Evolutionary conservation across 2,329 filamentous ascomycete genomes (phyloP), one percentile per base, ranked within the genome.

Genomic region (Fusarium agapanthi): DNA sequence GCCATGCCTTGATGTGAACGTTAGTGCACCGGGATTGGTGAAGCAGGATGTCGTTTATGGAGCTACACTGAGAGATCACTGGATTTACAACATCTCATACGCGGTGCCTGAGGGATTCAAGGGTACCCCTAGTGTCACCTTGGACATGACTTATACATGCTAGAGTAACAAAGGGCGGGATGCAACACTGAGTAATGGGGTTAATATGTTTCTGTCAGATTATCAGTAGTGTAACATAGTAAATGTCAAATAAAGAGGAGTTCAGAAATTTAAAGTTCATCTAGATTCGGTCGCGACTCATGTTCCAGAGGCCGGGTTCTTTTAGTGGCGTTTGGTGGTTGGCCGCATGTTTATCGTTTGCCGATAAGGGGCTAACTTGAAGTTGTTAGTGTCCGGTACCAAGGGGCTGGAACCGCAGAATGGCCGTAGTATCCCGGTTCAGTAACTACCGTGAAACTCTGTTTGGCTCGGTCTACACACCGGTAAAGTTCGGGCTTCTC

Each of bases 61-160:
- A 0, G 72, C 74, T 16, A 75, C 74, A 14, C 74, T 86, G 50
- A 79, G 82, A 45, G 78, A 84, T 55, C 83, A 86, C 55, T 78
- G 79, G 65, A 83, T 82, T 26, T 86, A 86, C 40, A 86, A 86
- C 43, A 79, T 86, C 32, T 85, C 84, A 5, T 86, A 85, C 66
- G 80, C 76, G 7, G 84, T 86, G 4, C 83, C 84, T 1, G 67
- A 68, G 1, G 79, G 75, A 6, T 86, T 84, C 45, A 67, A 78
- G 22, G 83, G 84, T 6, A 76, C 76, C 40, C 83, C 84, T 8
- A 77, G 64, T 40, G 79, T 85, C 15, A 75, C 76, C 6, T 78
- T 85, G 30, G 75, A 79, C 32, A 75, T 80, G 59, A 71, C 75
- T 41, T 80, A 80, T 37, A 80, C 77, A 0, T 80, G 79, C 53